phyloP scores from a whole-genome alignment of 306 rosid species.

The Prunus davidiana region DNA sequence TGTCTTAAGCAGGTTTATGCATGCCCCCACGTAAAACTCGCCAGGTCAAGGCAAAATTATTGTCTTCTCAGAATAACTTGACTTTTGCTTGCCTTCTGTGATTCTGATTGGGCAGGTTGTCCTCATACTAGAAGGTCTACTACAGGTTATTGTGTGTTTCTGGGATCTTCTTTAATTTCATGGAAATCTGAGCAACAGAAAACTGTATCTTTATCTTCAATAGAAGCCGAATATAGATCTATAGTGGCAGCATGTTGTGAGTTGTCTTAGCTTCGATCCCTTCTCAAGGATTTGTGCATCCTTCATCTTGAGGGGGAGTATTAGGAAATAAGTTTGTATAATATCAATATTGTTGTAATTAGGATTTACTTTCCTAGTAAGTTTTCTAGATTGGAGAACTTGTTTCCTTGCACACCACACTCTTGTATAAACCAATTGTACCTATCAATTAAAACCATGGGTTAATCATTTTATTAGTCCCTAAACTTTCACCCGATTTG shows the following conservation, averaged over 20 bases:
- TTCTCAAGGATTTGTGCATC: neutral
- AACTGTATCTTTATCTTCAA: neutral
- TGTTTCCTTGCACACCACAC: too few species aligned
- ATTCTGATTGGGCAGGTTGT: neutral
- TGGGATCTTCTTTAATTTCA: neutral
- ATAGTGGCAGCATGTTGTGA: neutral
- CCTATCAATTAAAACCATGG: too few species aligned
- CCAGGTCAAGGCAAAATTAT: neutral
- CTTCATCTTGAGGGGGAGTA: neutral
- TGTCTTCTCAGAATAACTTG: neutral
- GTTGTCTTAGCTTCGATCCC: neutral
- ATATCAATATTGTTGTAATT: too few species aligned
- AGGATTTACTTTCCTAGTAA: too few species aligned
- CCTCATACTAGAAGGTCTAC: neutral
- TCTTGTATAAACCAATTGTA: too few species aligned
- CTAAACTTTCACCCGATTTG: too few species aligned
- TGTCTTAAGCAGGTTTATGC: neutral
- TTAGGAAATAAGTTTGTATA: neutral
- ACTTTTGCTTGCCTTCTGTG: neutral
- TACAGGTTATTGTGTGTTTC: neutral
- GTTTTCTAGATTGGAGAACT: too few species aligned
- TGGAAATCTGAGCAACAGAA: neutral
- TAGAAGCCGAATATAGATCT: neutral
- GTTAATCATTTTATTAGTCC: too few species aligned
- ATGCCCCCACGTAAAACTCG: neutral